A percentile compares a stretch with the other conserved stretches of the same genome.
Evolutionary conservation across 345 rosid genomes (phyloP).

Genomic region (Citrus glauca): DNA sequence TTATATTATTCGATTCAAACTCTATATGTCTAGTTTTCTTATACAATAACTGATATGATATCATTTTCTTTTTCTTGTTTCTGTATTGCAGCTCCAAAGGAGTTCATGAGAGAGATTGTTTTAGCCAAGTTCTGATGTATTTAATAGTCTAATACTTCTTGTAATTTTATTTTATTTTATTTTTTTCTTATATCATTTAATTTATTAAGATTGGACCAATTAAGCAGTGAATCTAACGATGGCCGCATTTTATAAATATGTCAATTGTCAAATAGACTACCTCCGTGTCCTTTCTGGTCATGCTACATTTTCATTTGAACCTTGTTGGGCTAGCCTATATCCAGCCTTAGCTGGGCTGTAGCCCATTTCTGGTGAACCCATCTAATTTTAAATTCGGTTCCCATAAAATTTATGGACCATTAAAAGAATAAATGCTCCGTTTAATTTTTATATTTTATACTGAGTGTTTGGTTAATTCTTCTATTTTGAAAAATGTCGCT

Average conservation of each 20-base stretch:
- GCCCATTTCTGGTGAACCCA: background rate
- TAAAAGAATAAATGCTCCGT: no score
- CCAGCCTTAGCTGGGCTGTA: background rate
- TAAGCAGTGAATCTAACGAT: background rate
- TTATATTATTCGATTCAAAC: background rate
- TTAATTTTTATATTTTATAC: no score
- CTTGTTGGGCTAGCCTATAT: background rate
- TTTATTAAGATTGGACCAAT: background rate
- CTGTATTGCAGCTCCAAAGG: slow-evolving; percentile 41
- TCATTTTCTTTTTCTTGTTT: background rate
- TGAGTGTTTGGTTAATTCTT: no score
- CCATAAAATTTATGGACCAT: no score
- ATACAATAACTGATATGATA: background rate
- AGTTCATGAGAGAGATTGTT: slow-evolving; percentile 46
- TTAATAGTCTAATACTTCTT: background rate
- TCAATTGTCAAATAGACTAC: background rate
- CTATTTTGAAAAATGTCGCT: no score
- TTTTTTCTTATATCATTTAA: background rate
- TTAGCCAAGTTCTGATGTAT: slow-evolving; percentile 38
- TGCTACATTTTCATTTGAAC: background rate
- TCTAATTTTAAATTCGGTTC: no score
- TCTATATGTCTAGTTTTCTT: background rate
- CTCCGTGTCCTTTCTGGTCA: background rate
- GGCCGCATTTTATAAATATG: background rate
- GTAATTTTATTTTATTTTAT: background rate